Evolutionary conservation across 1,284 basidiomycete species (phyloP).

Genomic region (Singerocomus inundabilis): DNA sequence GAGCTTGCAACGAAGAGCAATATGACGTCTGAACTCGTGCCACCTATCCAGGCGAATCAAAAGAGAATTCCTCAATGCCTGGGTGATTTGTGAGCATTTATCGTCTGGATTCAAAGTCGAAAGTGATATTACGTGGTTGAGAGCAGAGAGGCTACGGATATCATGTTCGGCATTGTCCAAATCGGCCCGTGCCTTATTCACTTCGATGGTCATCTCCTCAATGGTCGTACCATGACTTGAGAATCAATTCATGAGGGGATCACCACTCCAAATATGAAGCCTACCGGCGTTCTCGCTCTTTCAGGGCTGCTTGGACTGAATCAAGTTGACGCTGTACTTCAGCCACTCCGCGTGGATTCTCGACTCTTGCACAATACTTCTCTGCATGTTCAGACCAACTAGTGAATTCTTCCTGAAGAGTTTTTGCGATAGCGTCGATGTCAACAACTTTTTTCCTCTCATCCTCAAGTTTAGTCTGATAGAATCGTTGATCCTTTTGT

Average conservation of each 20-base stretch:
- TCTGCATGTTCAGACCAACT: slow-evolving; percentile 66
- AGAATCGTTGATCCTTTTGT: slow-evolving; percentile 47
- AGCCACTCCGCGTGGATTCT: slow-evolving; percentile 54
- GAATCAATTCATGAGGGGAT: slow-evolving; percentile 5
- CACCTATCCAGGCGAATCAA: slow-evolving; percentile 69
- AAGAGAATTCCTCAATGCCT: slow-evolving; percentile 68
- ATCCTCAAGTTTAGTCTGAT: slow-evolving; percentile 45
- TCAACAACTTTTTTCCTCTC: slow-evolving; percentile 43
- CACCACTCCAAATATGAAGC: slow-evolving; percentile 17
- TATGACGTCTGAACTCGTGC: slow-evolving; percentile 85
- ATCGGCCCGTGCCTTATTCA: slow-evolving; percentile 59
- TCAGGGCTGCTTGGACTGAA: slow-evolving; percentile 63
- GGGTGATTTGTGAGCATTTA: slow-evolving; percentile 6
- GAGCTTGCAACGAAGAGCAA: slow-evolving; percentile 81
- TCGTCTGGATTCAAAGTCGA: not conserved
- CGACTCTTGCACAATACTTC: slow-evolving; percentile 59
- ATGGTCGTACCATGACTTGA: slow-evolving; percentile 71
- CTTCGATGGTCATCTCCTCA: slow-evolving; percentile 72
- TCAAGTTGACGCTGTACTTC: slow-evolving; percentile 62
- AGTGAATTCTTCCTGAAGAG: slow-evolving; percentile 60
- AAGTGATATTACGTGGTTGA: slow-evolving; percentile 56
- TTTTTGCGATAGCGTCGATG: slow-evolving; percentile 45
- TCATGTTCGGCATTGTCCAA: slow-evolving; percentile 60
- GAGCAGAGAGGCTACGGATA: slow-evolving; percentile 54
- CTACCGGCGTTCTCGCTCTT: slow-evolving; percentile 67